phyloP scores from a whole-genome alignment of 2,329 filamentous ascomycete genomes.

The Sporothrix globosa region DNA sequence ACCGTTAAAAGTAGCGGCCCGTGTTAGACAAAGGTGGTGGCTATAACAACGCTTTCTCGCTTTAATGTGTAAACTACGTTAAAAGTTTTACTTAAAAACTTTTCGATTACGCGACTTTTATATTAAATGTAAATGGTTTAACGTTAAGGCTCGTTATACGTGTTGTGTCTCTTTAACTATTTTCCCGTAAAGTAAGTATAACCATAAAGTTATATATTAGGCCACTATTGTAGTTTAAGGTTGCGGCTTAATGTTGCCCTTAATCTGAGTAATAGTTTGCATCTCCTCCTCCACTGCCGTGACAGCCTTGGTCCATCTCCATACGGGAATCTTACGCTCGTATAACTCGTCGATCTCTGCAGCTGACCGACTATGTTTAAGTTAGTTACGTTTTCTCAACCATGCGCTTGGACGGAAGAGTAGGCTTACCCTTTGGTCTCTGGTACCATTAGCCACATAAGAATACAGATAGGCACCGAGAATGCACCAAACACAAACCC shows the following conservation, averaged over 20 bases:
- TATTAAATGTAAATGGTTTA: too few relatives aligned
- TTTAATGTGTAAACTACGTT: too few relatives aligned
- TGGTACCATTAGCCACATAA: slow-evolving; percentile 9
- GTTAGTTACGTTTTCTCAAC: neutral
- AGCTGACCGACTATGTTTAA: neutral
- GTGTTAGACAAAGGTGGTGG: too few relatives aligned
- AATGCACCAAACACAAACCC: slow-evolving; percentile 1
- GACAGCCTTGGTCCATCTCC: slow-evolving; percentile 11
- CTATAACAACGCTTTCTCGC: too few relatives aligned
- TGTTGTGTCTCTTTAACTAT: too few relatives aligned
- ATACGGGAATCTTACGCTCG: slow-evolving; percentile 9
- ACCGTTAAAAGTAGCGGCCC: too few relatives aligned
- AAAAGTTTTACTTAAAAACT: too few relatives aligned
- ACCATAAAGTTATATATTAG: too few relatives aligned
- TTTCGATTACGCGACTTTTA: too few relatives aligned
- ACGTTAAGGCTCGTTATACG: too few relatives aligned
- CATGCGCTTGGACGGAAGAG: neutral
- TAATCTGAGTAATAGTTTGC: neutral
- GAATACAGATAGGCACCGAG: slow-evolving; percentile 4
- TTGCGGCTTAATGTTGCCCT: neutral
- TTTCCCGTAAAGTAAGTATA: too few relatives aligned
- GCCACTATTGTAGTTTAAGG: too few relatives aligned
- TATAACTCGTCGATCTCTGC: slow-evolving; percentile 11
- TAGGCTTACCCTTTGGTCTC: slow-evolving; percentile 5
- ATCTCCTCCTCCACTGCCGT: slow-evolving; percentile 12